phyloP scores from a whole-genome alignment of 805 yeast species.

The Metschnikowia drakensbergensis region DNA sequence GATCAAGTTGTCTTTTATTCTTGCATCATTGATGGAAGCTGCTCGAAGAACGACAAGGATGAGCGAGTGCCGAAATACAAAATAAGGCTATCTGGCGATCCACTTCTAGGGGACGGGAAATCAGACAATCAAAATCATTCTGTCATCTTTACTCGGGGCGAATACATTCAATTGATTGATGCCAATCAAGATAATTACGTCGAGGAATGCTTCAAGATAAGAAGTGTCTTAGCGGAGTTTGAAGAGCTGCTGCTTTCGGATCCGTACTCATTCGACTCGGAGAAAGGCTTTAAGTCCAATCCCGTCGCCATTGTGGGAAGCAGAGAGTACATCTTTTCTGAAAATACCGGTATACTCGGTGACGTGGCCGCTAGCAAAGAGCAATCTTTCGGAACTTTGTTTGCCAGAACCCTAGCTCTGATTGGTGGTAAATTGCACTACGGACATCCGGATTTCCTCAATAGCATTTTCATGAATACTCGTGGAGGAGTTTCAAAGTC shows the following conservation, averaged over 20 bases:
- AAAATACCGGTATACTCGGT: conserved; percentile 80
- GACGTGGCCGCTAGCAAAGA: conserved; percentile 91
- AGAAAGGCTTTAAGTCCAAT: conserved; percentile 24
- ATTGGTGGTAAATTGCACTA: conserved; percentile 84
- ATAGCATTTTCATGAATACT: conserved; percentile 72
- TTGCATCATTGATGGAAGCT: conserved; percentile 76
- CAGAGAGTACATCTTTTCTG: conserved; percentile 82
- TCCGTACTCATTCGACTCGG: conserved; percentile 13
- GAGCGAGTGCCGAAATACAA: conserved; percentile 65
- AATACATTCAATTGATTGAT: conserved; percentile 78
- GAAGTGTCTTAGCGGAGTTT: conserved; percentile 78
- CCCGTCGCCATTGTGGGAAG: conserved; percentile 78
- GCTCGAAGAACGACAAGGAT: conserved; percentile 55
- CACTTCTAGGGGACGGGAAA: conserved; percentile 85
- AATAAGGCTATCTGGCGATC: conserved; percentile 77
- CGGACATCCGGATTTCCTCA: conserved; percentile 86
- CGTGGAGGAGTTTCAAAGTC: conserved; percentile 89
- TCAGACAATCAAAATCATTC: conserved; percentile 86
- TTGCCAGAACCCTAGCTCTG: conserved; percentile 79
- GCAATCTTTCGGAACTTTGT: conserved; percentile 83
- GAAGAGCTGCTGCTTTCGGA: conserved; percentile 50
- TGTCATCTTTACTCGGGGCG: conserved; percentile 77
- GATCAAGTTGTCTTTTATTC: conserved; percentile 65
- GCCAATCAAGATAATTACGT: conserved; percentile 84
- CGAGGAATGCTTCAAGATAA: conserved; percentile 80